Evolutionary conservation across 352 stramenopile species (phyloP).

Genomic region (Chrysophaeum taylorii): DNA sequence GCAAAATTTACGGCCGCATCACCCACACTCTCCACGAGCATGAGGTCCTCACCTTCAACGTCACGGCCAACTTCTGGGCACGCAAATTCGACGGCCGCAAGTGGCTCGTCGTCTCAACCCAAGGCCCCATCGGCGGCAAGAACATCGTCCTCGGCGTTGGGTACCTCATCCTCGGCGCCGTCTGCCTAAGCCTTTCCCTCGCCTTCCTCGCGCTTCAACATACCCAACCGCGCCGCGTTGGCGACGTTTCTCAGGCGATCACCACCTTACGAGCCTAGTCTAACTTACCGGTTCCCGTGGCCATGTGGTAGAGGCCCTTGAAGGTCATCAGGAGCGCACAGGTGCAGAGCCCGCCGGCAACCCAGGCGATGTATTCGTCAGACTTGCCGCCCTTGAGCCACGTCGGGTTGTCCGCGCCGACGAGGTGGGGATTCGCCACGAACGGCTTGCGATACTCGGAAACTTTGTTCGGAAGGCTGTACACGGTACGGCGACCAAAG

Average conservation of each 20-base stretch:
- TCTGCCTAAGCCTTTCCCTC: slow-evolving; percentile 80
- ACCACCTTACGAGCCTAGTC: too few species aligned
- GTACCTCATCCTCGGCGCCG: slow-evolving; percentile 85
- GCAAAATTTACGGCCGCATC: slow-evolving; percentile 98
- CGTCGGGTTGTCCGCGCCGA: slow-evolving; percentile 11
- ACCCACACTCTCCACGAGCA: too few species aligned
- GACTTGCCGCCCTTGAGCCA: slow-evolving; percentile 8
- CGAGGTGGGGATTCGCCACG: background rate
- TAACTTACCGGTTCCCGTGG: too few species aligned
- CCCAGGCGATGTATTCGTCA: too few species aligned
- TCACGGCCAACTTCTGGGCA: slow-evolving; percentile 90
- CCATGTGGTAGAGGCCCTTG: too few species aligned
- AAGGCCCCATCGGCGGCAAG: slow-evolving; percentile 79
- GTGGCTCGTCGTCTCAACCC: slow-evolving; percentile 87
- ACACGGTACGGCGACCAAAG: too few species aligned
- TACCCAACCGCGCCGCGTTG: slow-evolving; percentile 37
- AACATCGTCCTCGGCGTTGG: slow-evolving; percentile 88
- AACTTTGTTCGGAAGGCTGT: slow-evolving; percentile 6
- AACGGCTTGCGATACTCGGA: background rate
- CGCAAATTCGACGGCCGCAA: slow-evolving; percentile 88
- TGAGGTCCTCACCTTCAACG: slow-evolving; percentile 76
- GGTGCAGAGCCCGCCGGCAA: too few species aligned
- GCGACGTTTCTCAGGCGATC: too few species aligned
- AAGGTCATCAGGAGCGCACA: too few species aligned
- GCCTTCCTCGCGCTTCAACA: slow-evolving; percentile 69